phyloP scores from a whole-genome alignment of 306 rosid genomes.

The Lablab purpureus region DNA sequence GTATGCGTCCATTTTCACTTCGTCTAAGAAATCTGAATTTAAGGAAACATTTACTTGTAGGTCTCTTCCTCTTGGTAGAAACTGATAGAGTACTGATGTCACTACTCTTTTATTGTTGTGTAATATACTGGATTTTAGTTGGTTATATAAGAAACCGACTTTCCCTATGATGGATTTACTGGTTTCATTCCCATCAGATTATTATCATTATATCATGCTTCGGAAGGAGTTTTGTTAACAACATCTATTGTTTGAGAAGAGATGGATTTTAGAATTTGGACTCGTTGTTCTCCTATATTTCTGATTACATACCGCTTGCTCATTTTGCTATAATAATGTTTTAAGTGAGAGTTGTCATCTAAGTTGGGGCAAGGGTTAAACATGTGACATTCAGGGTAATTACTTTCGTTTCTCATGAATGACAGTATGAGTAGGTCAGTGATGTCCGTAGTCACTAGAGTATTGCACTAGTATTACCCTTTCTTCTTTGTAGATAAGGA shows the following conservation, averaged over 20 bases:
- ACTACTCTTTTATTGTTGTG: constrained; percentile 5
- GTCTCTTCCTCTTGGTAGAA: constrained; percentile 94
- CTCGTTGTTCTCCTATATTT: constrained; percentile 3
- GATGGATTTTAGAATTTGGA: constrained; percentile 9
- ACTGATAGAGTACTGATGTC: constrained; percentile 52
- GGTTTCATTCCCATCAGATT: not conserved
- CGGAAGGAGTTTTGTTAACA: not conserved
- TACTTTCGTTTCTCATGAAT: not conserved
- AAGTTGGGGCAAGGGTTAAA: not conserved
- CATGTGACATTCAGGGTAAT: not conserved
- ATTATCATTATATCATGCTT: constrained; percentile 7
- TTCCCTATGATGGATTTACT: constrained; percentile 21
- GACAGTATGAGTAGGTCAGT: not conserved
- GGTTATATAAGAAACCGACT: constrained; percentile 13
- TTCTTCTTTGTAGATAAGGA: not conserved
- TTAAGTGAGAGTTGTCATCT: not conserved
- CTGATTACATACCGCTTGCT: not conserved
- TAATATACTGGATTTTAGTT: constrained; percentile 33
- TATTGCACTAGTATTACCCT: not conserved
- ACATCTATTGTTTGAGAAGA: not conserved
- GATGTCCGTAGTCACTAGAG: not conserved
- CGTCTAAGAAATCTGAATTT: constrained; percentile 76
- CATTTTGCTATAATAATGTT: not conserved
- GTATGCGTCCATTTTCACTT: constrained; percentile 91
- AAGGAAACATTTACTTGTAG: constrained; percentile 85